phyloP scores from a whole-genome alignment of 2,329 filamentous ascomycete species.

The Thermochaetoides dissita region DNA sequence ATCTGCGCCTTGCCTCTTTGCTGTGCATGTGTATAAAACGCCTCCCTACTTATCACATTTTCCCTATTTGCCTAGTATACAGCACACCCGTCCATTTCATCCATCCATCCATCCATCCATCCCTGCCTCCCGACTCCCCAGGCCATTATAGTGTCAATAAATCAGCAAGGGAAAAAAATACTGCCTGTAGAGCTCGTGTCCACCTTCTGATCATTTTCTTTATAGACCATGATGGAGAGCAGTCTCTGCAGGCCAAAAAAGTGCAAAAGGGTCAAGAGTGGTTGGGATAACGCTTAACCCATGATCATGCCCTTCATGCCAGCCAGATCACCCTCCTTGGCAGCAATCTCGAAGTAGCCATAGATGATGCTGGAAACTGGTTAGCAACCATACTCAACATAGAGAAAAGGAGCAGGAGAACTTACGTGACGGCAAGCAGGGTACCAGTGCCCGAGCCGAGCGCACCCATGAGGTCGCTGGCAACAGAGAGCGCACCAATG shows the following conservation, averaged over 20 bases:
- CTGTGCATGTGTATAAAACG: too few relatives aligned
- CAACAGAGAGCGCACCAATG: conserved; percentile 93
- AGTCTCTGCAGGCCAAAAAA: too few relatives aligned
- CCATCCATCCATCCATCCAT: too few relatives aligned
- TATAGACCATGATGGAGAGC: too few relatives aligned
- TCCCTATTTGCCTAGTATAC: too few relatives aligned
- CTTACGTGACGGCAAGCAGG: conserved; percentile 93
- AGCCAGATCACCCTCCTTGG: conserved; percentile 90
- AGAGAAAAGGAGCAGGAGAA: conserved; percentile 2
- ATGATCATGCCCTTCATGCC: conserved; percentile 65
- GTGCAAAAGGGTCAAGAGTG: too few relatives aligned
- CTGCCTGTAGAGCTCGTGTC: background rate
- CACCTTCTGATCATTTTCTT: too few relatives aligned
- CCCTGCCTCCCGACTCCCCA: conserved; percentile 8
- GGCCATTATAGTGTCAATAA: conserved; percentile 10
- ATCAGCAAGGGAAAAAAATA: conserved; percentile 10
- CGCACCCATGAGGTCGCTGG: conserved; percentile 88
- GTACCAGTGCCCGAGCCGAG: conserved; percentile 96
- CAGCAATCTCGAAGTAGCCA: conserved; percentile 97
- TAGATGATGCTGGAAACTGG: conserved; percentile 70
- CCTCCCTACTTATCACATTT: too few relatives aligned
- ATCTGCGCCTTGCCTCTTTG: too few relatives aligned
- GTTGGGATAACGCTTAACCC: conserved; percentile 32
- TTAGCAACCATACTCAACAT: conserved; percentile 16
- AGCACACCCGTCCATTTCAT: too few relatives aligned